Evolutionary conservation across 1,284 basidiomycete genomes (phyloP).

Genomic region (Caloboletus firmus): DNA sequence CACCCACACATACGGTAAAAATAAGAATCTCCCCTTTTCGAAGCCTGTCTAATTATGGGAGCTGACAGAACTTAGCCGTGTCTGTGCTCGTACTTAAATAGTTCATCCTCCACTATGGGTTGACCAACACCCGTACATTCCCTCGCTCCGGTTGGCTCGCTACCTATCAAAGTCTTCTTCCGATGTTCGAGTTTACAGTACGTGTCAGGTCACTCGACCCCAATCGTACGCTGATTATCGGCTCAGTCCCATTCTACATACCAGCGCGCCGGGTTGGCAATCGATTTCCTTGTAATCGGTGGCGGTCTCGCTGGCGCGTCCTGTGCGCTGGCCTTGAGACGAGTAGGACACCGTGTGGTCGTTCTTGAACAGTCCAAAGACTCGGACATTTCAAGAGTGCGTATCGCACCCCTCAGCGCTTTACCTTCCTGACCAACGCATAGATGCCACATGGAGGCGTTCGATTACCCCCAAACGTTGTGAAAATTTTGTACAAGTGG

Average conservation of each 20-base stretch:
- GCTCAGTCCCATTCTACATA: constrained; percentile 16
- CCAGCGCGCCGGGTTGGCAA: constrained; percentile 27
- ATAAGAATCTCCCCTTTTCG: constrained; percentile 11
- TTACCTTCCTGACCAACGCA: background rate
- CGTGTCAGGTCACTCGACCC: background rate
- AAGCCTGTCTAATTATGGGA: constrained; percentile 22
- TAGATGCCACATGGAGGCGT: constrained; percentile 40
- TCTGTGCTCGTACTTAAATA: constrained; percentile 23
- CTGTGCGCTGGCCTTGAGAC: constrained; percentile 52
- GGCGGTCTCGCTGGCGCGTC: constrained; percentile 55
- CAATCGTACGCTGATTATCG: background rate
- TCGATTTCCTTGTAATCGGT: constrained; percentile 51
- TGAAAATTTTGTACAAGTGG: constrained; percentile 59
- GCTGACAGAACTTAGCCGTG: constrained; percentile 15
- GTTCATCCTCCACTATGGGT: background rate
- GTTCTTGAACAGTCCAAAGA: constrained; percentile 50
- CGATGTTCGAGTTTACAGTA: constrained; percentile 23
- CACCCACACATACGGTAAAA: constrained; percentile 10
- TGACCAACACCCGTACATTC: background rate
- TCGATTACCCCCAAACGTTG: constrained; percentile 54
- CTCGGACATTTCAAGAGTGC: constrained; percentile 35
- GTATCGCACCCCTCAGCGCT: constrained; percentile 9
- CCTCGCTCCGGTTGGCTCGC: background rate
- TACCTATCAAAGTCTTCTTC: background rate
- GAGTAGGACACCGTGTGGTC: constrained; percentile 54